A percentile compares a stretch with the other conserved stretches of the same genome.
These are phyloP conservation scores for Starmerella stellata DNA, from an alignment of 805 yeast species.

Conservation along the genomic window DNA sequence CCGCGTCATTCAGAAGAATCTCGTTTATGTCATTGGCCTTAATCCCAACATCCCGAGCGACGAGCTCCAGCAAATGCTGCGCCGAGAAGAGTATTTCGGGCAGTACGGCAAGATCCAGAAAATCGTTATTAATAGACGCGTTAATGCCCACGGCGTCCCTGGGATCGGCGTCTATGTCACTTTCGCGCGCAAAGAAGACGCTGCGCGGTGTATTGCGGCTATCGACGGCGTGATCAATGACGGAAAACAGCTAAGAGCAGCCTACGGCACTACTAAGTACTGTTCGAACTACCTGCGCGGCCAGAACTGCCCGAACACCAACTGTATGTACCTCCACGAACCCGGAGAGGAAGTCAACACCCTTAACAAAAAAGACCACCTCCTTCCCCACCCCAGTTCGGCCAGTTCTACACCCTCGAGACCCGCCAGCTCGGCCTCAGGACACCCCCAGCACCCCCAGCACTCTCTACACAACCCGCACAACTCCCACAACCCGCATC, in stretches of 20 bases:
- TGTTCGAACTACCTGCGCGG: conserved; percentile 93
- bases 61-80: conserved; percentile 59
- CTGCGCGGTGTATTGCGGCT: conserved; percentile 78
- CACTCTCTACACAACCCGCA: not conserved
- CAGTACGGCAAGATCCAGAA: conserved; percentile 92
- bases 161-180: conserved; percentile 95
- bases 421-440: conserved; percentile 1
- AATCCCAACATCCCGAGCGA: conserved; percentile 77
- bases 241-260: conserved; percentile 77
- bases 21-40: conserved; percentile 89
- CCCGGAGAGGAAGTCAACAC: conserved; percentile 99
- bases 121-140: conserved; percentile 69
- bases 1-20: conserved; percentile 94
- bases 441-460: not conserved
- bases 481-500: too few species aligned
- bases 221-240: conserved; percentile 85
- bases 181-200: conserved; percentile 83
- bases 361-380: conserved; percentile 32
- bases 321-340: conserved; percentile 96
- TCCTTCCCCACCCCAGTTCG: conserved; percentile 1
- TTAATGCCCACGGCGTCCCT: conserved; percentile 41
- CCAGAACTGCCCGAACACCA: conserved; percentile 92
- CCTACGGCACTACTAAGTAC: conserved; percentile 96
- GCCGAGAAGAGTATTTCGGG: conserved; percentile 91
- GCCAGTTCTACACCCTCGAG: not conserved